Evolutionary conservation across 805 yeast genomes (phyloP).

Genomic region (Yamadazyma ubonensis): DNA sequence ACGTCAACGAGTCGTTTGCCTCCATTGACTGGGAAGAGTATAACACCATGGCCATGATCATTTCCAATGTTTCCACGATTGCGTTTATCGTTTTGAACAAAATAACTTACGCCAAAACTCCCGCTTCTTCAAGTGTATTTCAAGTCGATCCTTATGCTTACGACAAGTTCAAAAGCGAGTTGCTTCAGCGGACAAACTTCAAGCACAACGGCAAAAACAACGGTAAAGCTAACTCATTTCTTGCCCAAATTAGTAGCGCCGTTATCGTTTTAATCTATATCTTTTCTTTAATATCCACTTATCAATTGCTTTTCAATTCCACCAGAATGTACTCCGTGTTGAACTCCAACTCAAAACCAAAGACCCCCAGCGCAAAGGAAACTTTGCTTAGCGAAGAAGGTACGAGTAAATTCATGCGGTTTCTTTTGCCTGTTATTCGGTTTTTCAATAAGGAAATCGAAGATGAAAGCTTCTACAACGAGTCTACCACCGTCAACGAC

Average conservation of each 20-base stretch:
- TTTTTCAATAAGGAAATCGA: constrained; percentile 8
- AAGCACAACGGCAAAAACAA: background rate
- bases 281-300: constrained; percentile 19
- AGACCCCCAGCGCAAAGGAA: constrained; percentile 23
- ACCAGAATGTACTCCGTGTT: constrained; percentile 32
- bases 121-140: constrained; percentile 31
- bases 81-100: constrained; percentile 18
- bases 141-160: constrained; percentile 35
- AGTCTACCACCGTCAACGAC: constrained; percentile 18
- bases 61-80: constrained; percentile 20
- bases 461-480: constrained; percentile 22
- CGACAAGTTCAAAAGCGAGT: constrained; percentile 25
- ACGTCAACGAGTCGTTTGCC: constrained; percentile 33
- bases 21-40: constrained; percentile 46
- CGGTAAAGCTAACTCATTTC: background rate
- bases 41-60: constrained; percentile 26
- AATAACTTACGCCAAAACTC: constrained; percentile 26
- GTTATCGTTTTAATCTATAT: constrained; percentile 12
- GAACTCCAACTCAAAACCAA: constrained; percentile 26
- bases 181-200: constrained; percentile 4
- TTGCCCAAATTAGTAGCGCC: constrained; percentile 5
- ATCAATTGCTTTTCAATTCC: constrained; percentile 14
- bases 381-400: constrained; percentile 6
- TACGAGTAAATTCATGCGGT: background rate
- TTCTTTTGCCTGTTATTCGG: background rate